phyloP scores from a whole-genome alignment of 768 basidiomycete genomes.

The Tylopilus plumbeoviolaceoides region DNA sequence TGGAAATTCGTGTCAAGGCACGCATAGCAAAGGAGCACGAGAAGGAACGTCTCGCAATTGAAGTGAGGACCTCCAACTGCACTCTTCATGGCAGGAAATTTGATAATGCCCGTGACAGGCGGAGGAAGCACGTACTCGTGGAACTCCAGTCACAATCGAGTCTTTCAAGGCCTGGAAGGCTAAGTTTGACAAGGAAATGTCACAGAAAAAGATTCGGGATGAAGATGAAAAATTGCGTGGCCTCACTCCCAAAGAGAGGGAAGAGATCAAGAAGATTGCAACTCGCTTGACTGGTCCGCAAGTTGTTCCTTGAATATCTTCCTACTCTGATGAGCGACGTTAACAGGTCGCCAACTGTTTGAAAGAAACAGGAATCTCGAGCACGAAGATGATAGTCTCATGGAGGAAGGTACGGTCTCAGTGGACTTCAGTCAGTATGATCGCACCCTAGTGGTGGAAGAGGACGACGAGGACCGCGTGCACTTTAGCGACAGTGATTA shows the following conservation, averaged over 20 bases:
- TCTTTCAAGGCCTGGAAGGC: conserved; percentile 80
- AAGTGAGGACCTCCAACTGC: conserved; percentile 44
- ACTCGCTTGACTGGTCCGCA: conserved; percentile 66
- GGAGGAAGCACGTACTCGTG: conserved; percentile 81
- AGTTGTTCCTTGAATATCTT: background rate
- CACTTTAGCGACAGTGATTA: conserved; percentile 88
- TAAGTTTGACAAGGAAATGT: conserved; percentile 70
- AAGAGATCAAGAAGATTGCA: conserved; percentile 67
- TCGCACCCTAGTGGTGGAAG: conserved; percentile 46
- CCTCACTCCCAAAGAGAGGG: conserved; percentile 74
- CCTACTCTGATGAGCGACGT: conserved; percentile 6
- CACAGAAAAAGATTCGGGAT: conserved; percentile 53
- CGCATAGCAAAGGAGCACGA: conserved; percentile 63
- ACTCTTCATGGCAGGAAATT: background rate
- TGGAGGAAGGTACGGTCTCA: conserved; percentile 83
- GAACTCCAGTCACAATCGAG: conserved; percentile 85
- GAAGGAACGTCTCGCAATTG: conserved; percentile 66
- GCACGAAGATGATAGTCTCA: conserved; percentile 68
- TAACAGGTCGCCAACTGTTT: conserved; percentile 87
- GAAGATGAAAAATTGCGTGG: conserved; percentile 77
- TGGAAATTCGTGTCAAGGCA: conserved; percentile 54
- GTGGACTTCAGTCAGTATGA: conserved; percentile 92
- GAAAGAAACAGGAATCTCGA: conserved; percentile 72
- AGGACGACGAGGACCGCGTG: conserved; percentile 55
- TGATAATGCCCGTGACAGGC: conserved; percentile 46